These are phyloP conservation scores for Tubosaeta sp. DNA, from an alignment of 768 basidiomycete genomes.

Conservation along the genomic window DNA sequence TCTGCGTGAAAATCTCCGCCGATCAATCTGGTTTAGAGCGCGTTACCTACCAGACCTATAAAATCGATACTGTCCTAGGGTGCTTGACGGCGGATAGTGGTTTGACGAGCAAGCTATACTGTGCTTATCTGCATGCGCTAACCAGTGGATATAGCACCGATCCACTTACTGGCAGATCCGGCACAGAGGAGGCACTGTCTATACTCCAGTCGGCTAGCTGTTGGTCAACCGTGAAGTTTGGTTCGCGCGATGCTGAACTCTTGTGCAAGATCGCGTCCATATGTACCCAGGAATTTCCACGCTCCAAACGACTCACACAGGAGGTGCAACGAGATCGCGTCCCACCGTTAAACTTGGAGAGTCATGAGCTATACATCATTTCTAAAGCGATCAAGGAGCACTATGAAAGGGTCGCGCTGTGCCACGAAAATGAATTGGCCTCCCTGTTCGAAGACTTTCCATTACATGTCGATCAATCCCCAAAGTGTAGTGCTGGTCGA, in stretches of 20 bases:
- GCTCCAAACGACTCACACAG: slow-evolving; percentile 38
- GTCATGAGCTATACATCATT: slow-evolving; percentile 21
- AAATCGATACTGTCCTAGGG: slow-evolving; percentile 27
- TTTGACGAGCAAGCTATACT: slow-evolving; percentile 31
- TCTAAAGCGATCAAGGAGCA: slow-evolving; percentile 27
- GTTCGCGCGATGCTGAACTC: slow-evolving; percentile 23
- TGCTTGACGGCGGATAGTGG: slow-evolving; percentile 10
- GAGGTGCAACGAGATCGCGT: slow-evolving; percentile 26
- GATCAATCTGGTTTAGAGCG: neutral
- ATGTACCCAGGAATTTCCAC: slow-evolving; percentile 31
- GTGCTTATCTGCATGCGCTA: slow-evolving; percentile 42
- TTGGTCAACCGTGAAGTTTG: slow-evolving; percentile 35
- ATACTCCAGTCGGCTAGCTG: slow-evolving; percentile 36
- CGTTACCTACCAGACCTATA: slow-evolving; percentile 23
- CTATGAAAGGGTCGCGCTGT: slow-evolving; percentile 10
- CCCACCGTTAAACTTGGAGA: slow-evolving; percentile 24
- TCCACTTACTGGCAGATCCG: slow-evolving; percentile 33
- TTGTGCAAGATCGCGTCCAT: slow-evolving; percentile 32
- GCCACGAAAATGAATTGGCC: neutral
- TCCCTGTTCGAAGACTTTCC: slow-evolving; percentile 3
- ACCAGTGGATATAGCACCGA: slow-evolving; percentile 38
- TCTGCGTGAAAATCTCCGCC: slow-evolving; percentile 7
- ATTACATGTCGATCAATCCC: neutral
- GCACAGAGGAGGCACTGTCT: slow-evolving; percentile 26
- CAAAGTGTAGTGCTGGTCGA: slow-evolving; percentile 11